These are phyloP conservation scores for Albugo candida DNA, from an alignment of 352 stramenopile species.

Conservation along the genomic window DNA sequence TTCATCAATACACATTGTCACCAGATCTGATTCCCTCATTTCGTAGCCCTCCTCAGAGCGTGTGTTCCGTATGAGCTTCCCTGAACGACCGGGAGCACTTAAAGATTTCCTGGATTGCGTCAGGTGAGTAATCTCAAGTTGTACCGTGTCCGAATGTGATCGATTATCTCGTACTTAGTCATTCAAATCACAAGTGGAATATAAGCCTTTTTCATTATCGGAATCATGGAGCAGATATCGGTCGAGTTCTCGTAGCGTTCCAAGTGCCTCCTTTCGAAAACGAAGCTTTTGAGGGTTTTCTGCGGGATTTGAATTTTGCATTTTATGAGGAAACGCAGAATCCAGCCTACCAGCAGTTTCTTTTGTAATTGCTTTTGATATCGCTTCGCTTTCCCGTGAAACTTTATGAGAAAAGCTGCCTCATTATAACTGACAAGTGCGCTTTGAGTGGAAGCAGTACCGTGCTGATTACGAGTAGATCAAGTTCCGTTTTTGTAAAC, in stretches of 20 bases:
- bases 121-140: slow-evolving; percentile 14
- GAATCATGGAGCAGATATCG: slow-evolving; percentile 97
- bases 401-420: too few species aligned
- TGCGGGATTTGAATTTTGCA: slow-evolving; percentile 48
- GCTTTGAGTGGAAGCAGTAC: too few species aligned
- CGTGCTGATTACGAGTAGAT: too few species aligned
- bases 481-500: too few species aligned
- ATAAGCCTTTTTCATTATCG: slow-evolving; percentile 98
- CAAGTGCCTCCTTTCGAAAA: slow-evolving; percentile 69
- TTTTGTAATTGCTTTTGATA: slow-evolving; percentile 23
- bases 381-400: too few species aligned
- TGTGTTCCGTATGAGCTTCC: slow-evolving; percentile 94
- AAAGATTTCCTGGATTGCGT: slow-evolving; percentile 87
- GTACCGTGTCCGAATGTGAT: not conserved
- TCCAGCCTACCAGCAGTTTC: slow-evolving; percentile 54
- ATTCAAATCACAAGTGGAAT: slow-evolving; percentile 69
- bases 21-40: not conserved
- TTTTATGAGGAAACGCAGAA: slow-evolving; percentile 77
- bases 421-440: too few species aligned
- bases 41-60: slow-evolving; percentile 75
- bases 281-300: slow-evolving; percentile 33
- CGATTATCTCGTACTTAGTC: not conserved
- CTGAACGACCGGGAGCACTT: slow-evolving; percentile 78
- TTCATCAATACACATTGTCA: not conserved
- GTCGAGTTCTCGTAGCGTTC: slow-evolving; percentile 91